These are phyloP conservation scores for Elongisporangium anandrum DNA, from an alignment of 352 stramenopile species.

Conservation along the genomic window DNA sequence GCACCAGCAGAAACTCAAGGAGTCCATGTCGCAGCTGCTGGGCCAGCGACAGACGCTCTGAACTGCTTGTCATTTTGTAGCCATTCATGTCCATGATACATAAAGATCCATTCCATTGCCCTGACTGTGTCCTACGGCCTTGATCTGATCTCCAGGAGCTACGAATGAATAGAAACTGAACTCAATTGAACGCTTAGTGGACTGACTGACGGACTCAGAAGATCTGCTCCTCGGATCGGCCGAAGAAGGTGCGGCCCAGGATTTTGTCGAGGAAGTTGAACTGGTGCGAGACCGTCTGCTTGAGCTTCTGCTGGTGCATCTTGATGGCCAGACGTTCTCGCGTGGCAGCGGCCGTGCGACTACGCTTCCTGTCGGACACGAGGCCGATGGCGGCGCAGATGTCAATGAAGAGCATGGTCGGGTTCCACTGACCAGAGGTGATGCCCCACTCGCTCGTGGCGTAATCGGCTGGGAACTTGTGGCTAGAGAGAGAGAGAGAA, in stretches of 20 bases:
- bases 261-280: constrained; percentile 57
- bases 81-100: neutral
- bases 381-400: constrained; percentile 87
- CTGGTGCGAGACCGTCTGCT: constrained; percentile 36
- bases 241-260: constrained; percentile 71
- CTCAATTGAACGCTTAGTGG: neutral
- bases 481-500: constrained; percentile 33
- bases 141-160: no score
- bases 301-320: constrained; percentile 50
- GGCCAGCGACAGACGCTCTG: neutral
- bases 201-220: constrained; percentile 15
- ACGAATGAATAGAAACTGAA: neutral
- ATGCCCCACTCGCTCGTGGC: constrained; percentile 96
- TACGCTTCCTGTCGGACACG: constrained; percentile 94
- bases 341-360: constrained; percentile 72
- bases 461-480: constrained; percentile 99
- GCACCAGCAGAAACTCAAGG: constrained; percentile 34
- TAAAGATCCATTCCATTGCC: neutral
- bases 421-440: constrained; percentile 95
- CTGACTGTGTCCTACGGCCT: no score
- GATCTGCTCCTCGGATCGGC: constrained; percentile 71
- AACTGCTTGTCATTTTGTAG: no score
- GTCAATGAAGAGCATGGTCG: constrained; percentile 98
- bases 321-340: constrained; percentile 68
- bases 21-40: constrained; percentile 22